A percentile compares a stretch with the other conserved stretches of the same genome.
Evolutionary conservation across 1,284 basidiomycete species (phyloP).

Genomic region (Ustilago curta): DNA sequence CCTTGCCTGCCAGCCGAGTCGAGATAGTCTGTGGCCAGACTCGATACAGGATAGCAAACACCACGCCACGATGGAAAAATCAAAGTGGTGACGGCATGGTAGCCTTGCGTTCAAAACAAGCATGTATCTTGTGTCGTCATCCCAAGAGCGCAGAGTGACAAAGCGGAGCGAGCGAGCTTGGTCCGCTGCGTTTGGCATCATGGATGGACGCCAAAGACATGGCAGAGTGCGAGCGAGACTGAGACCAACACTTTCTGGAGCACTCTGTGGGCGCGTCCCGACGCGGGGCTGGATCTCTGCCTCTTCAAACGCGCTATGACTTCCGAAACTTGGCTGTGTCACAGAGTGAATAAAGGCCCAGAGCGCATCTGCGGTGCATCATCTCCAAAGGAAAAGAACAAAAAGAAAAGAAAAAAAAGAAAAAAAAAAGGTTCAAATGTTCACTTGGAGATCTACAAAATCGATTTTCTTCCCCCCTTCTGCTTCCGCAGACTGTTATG

Average conservation of each 20-base stretch:
- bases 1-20: no score
- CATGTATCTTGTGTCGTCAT: not conserved
- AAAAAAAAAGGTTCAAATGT: conserved; percentile 18
- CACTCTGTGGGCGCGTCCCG: not conserved
- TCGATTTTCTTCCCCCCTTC: not conserved
- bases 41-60: not conserved
- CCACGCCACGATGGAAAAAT: not conserved
- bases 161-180: not conserved
- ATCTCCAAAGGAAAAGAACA: not conserved
- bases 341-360: not conserved
- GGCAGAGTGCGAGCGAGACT: no score
- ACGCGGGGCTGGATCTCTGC: conserved; percentile 4
- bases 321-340: not conserved
- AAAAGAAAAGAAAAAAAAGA: no score
- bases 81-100: not conserved
- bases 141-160: not conserved
- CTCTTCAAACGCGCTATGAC: not conserved
- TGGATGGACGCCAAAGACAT: no score
- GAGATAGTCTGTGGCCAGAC: not conserved
- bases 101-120: not conserved
- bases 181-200: not conserved
- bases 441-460: conserved; percentile 3
- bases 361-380: conserved; percentile 4
- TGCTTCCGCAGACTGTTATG: no score
- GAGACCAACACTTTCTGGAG: not conserved